These are phyloP conservation scores for Selaginella moellendorffii DNA, from an alignment of 75 land plant genomes.

Conservation along the genomic window DNA sequence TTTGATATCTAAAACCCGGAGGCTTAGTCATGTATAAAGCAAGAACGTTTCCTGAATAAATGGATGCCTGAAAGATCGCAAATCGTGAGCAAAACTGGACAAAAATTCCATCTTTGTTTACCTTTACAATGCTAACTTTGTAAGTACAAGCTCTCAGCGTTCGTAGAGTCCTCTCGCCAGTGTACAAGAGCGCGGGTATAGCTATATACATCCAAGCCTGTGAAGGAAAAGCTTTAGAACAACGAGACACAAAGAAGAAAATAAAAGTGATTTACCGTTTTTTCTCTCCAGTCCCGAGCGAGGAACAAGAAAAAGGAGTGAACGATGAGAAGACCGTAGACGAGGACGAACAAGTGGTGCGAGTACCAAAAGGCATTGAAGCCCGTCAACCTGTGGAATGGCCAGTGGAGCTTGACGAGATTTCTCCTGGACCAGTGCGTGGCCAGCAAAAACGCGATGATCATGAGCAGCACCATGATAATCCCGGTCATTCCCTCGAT, in stretches of 20 bases:
- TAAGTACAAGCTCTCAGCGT: slow-evolving; percentile 40
- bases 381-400: slow-evolving; percentile 19
- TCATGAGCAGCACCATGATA: slow-evolving; percentile 17
- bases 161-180: slow-evolving; percentile 45
- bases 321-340: slow-evolving; percentile 12
- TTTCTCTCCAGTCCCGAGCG: slow-evolving; percentile 13
- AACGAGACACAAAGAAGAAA: not conserved
- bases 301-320: slow-evolving; percentile 18
- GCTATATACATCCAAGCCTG: slow-evolving; percentile 90
- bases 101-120: slow-evolving; percentile 2
- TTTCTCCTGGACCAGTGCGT: slow-evolving; percentile 7
- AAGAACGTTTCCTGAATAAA: slow-evolving; percentile 17
- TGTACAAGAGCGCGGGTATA: slow-evolving; percentile 50
- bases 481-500: slow-evolving; percentile 14
- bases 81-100: not conserved
- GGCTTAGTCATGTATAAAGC: slow-evolving; percentile 17
- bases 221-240: too few relatives aligned
- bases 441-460: slow-evolving; percentile 13
- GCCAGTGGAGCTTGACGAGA: slow-evolving; percentile 17
- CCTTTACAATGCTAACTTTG: slow-evolving; percentile 52
- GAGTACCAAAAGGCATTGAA: slow-evolving; percentile 24
- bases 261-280: slow-evolving; percentile 12
- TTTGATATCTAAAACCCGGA: slow-evolving; percentile 12
- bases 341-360: slow-evolving; percentile 17
- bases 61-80: slow-evolving; percentile 10